Percentiles rank a stretch among this genome's conserved stretches.
These are phyloP conservation scores for Volvariella volvacea DNA, from an alignment of 1,284 basidiomycete genomes.

Conservation along the genomic window DNA sequence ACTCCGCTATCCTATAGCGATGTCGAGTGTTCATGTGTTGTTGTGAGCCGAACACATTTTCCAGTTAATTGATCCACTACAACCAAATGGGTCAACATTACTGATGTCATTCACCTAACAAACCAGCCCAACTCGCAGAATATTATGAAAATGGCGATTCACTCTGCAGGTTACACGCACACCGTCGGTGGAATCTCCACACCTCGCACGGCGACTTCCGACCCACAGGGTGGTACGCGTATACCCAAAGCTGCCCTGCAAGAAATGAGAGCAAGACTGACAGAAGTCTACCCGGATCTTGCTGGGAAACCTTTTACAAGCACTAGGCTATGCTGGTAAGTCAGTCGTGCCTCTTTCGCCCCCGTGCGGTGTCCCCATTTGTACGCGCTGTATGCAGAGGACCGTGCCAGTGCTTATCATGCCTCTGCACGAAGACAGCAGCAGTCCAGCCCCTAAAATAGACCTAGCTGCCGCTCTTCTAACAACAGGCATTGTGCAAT, in stretches of 20 bases:
- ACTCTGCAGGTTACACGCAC: conserved; percentile 61
- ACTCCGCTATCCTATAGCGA: not conserved
- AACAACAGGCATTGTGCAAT: too few species aligned
- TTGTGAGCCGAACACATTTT: not conserved
- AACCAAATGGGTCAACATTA: not conserved
- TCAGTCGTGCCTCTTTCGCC: not conserved
- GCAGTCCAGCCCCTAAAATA: too few species aligned
- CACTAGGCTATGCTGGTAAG: conserved; percentile 82
- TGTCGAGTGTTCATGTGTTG: not conserved
- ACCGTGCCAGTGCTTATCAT: too few species aligned
- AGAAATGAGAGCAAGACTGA: conserved; percentile 45
- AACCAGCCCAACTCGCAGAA: conserved; percentile 62
- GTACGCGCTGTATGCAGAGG: too few species aligned
- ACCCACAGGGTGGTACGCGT: conserved; percentile 49
- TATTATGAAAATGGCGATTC: conserved; percentile 70
- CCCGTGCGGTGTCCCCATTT: too few species aligned
- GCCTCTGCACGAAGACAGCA: not conserved
- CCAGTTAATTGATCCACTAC: not conserved
- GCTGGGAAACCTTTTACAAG: conserved; percentile 56
- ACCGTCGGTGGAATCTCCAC: conserved; percentile 43
- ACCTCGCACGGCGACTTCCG: conserved; percentile 54
- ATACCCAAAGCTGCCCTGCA: conserved; percentile 54
- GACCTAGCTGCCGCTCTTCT: too few species aligned
- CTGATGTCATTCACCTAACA: conserved; percentile 2
- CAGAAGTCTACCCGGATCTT: conserved; percentile 66